These are phyloP conservation scores for Cubamyces sp. DNA, from an alignment of 768 basidiomycete genomes.

Conservation along the genomic window DNA sequence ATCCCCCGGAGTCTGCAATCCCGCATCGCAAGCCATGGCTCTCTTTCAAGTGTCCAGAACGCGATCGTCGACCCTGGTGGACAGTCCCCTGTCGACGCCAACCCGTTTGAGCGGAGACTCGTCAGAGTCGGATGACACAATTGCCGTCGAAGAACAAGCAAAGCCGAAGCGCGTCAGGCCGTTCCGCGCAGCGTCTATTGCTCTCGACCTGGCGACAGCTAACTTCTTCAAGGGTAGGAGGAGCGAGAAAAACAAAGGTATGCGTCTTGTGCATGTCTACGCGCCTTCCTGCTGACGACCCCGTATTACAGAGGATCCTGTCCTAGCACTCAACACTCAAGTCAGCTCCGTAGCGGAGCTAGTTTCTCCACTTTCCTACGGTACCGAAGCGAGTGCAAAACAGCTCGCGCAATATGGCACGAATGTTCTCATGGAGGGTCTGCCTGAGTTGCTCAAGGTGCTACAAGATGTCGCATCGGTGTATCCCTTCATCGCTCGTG, in stretches of 20 bases:
- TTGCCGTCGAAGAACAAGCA: not conserved
- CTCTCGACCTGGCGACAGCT: not conserved
- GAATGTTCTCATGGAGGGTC: slow-evolving; percentile 28
- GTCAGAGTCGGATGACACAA: not conserved
- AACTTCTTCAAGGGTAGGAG: not conserved
- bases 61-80: not conserved
- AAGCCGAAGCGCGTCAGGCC: not conserved
- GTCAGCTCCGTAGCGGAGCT: slow-evolving; percentile 3
- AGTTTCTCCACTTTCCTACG: slow-evolving; percentile 13
- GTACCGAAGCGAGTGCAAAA: slow-evolving; percentile 3
- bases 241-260: not conserved
- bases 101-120: not conserved
- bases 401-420: slow-evolving; percentile 14
- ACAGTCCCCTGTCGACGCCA: not conserved
- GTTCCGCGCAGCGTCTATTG: slow-evolving; percentile 2
- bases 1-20: not conserved
- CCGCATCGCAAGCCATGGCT: not conserved
- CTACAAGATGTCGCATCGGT: slow-evolving; percentile 34
- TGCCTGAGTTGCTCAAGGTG: slow-evolving; percentile 33
- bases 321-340: slow-evolving; percentile 6
- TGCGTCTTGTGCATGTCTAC: not conserved
- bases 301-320: slow-evolving; percentile 4
- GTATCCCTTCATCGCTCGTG: slow-evolving; percentile 36
- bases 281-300: not conserved
- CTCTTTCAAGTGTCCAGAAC: not conserved